Base-by-base conservation (phyloP, 2,329 filamentous ascomycete genomes). In the Daldinia sp. region DNA sequence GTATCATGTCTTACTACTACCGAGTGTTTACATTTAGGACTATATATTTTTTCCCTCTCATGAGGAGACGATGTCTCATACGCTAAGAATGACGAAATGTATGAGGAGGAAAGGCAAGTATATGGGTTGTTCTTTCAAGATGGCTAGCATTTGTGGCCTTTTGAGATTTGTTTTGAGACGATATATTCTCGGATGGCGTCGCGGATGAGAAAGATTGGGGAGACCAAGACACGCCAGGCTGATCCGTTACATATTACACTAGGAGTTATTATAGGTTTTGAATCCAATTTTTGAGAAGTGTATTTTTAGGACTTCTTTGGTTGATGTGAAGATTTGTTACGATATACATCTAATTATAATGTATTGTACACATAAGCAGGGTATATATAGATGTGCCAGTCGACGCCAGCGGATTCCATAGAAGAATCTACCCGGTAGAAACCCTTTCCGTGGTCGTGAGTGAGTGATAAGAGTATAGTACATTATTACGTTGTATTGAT, bases 81-180 rank as follows among this genome's bases (percentile, higher is more conserved):
- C 39, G 58, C 50, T 29, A 61, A 66, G 59, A 61, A 63, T 63
- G 63, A 67, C 30, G 58, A 58, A 34, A 63, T 62, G 57, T 63
- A 68, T 67, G 66, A 70, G 48, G 53, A 59, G 58, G 52, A 41
- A 56, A 56, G 61, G 71, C 58, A 65, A 64, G 49, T 67, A 54
- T 51, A 69, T 58, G 65, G 54, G 55, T 62, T 47, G 47, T 55
- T 37, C 45, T 37, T 53, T 58, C 39, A 47, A 59, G 43, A 58
- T 29, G 55, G 51, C 47, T 34, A 55, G 58, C 55, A 58, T 64
- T 51, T 60, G 39, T 27, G 3, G 21, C 39, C 17, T 48, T 47
- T 62, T 67, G 48, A 55, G 53, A 47, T 57, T 50, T 63, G 25
- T 29, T 48, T 48, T 45, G 43, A 45, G 30, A 55, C 25, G 35